A percentile compares a stretch with the other conserved stretches of the same genome.
Conservation (phyloP, 352 stramenopile genomes). For the Elongisporangium undulatum region DNA sequence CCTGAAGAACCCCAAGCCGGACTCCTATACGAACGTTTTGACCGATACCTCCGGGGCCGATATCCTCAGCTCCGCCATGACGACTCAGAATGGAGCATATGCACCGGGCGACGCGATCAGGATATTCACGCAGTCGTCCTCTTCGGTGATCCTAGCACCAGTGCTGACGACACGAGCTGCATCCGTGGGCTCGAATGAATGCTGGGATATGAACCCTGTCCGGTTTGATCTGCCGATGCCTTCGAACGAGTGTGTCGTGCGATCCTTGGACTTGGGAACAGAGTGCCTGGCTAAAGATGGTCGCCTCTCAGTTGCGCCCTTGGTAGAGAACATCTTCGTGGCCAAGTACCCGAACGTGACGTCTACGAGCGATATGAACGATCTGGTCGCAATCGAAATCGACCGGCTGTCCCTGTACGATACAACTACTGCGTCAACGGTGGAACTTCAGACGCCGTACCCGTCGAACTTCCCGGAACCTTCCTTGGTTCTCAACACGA, state of each 20-base stretch:
- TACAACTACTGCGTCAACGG: not conserved
- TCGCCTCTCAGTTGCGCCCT: slow-evolving; percentile 9
- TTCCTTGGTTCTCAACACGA: slow-evolving; percentile 2
- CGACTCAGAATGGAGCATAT: slow-evolving; percentile 6
- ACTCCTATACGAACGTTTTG: slow-evolving; percentile 17
- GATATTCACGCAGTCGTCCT: slow-evolving; percentile 15
- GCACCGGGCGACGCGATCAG: slow-evolving; percentile 24
- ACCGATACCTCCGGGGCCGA: not conserved
- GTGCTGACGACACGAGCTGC: slow-evolving; percentile 15
- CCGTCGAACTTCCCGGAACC: slow-evolving; percentile 19
- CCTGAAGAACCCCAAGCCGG: slow-evolving; percentile 27
- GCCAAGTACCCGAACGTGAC: slow-evolving; percentile 16
- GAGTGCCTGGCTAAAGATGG: slow-evolving; percentile 7
- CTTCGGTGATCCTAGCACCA: slow-evolving; percentile 8
- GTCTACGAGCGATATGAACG: not conserved
- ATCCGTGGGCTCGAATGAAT: slow-evolving; percentile 18
- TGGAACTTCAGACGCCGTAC: slow-evolving; percentile 6
- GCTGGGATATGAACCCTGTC: slow-evolving; percentile 15
- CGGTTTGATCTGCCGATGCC: slow-evolving; percentile 17
- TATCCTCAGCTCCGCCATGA: not conserved
- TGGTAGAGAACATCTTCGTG: slow-evolving; percentile 15
- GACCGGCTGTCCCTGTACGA: not conserved
- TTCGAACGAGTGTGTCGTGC: slow-evolving; percentile 7
- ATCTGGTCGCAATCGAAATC: slow-evolving; percentile 4
- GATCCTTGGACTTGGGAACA: slow-evolving; percentile 4